Evolutionary conservation across 2,329 filamentous ascomycete genomes (phyloP).

Genomic region (Colletotrichum zoysiae): DNA sequence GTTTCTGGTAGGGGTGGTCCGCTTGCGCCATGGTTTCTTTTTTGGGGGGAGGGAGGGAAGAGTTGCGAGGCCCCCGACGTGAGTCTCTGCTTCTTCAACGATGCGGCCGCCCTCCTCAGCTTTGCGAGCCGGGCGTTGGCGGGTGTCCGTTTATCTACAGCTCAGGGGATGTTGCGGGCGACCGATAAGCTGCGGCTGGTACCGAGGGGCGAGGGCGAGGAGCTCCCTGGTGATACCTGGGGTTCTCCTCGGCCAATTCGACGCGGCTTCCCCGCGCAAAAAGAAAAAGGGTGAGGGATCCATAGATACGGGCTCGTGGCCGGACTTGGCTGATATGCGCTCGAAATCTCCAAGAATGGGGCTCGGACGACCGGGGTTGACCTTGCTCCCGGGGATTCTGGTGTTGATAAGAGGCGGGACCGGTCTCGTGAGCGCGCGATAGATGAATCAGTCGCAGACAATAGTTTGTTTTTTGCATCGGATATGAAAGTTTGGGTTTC

Average conservation of each 20-base stretch:
- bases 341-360: not conserved
- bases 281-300: not conserved
- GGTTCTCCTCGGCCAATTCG: constrained; percentile 20
- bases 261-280: constrained; percentile 26
- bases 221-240: not conserved
- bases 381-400: constrained; percentile 1
- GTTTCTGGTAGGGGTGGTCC: constrained; percentile 26
- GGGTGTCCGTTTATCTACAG: not conserved
- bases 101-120: not conserved
- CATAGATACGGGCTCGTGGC: constrained; percentile 6
- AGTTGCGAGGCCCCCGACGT: too few species aligned
- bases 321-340: constrained; percentile 3
- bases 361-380: constrained; percentile 9
- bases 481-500: not conserved
- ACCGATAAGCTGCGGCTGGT: not conserved
- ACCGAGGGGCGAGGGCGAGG: not conserved
- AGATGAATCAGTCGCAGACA: not conserved
- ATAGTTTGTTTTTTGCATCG: not conserved
- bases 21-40: constrained; percentile 10
- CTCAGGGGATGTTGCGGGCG: not conserved
- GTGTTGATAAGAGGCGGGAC: constrained; percentile 9
- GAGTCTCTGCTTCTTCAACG: rapidly evolving
- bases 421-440: too few species aligned
- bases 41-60: not conserved
- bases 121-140: not conserved